Base-by-base conservation (phyloP, 306 rosid genomes). In the Vigna reflexopilosa region DNA sequence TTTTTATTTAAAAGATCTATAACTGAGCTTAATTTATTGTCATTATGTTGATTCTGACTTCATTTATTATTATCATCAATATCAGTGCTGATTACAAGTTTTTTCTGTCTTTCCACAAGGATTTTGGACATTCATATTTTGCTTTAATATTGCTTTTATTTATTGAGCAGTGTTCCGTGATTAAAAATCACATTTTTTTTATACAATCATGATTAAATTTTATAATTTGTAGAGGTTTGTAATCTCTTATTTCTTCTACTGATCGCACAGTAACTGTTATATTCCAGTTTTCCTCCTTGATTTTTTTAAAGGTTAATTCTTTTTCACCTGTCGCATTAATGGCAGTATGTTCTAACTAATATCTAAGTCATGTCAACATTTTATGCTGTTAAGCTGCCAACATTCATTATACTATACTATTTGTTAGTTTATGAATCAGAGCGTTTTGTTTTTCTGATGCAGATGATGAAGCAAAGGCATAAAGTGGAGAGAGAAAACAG, bases 391-490 rank as follows among this genome's bases (percentile, higher is more conserved):
- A 61, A 72, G 72, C 57, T 80, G 80, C 73, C 54, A 12, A 36
- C 26, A 47, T 26, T 67, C 28, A 64, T 34, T 19, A 32, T 34
- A 6, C 32, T 16, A 32, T 34, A 6, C 24, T 7, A 52, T 47
- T 28, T 58, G 42, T 9, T 42, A 52, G 38, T 77, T 67, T 42
- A 10, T 78, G 47, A 19, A 73, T 56, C 32, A 49, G 26, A 34
- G 64, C 66, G 13, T 75, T 83, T 64, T 7, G 6, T 74, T 76
- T n/a, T 62, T 82, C 73, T 80, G 86, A 73, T 85, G 63, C 85
- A 96, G 99, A 81, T 93, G 96, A 96, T 93, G 99, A 93, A 86
- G 85, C 96, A 93, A 71, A 96, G 98, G 82, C 98, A 96, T 84
- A 93, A 96, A 84, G 91, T 96, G 84, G 99, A 96, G 89, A 90